phyloP scores from a whole-genome alignment of 2,329 filamentous ascomycete genomes.

The Corinectria fuckeliana region DNA sequence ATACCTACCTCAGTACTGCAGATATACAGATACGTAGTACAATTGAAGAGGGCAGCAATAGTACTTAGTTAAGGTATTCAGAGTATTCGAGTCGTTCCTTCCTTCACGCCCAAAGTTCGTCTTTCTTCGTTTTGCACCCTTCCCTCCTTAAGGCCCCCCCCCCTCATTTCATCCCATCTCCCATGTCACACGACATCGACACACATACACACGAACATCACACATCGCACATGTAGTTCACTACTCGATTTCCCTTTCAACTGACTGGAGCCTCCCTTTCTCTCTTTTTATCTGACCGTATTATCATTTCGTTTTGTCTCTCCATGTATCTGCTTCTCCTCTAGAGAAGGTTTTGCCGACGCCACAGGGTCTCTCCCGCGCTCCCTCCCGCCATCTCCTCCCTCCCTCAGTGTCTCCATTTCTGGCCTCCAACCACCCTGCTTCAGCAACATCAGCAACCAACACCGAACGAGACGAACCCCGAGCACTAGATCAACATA shows the following conservation, averaged over 20 bases:
- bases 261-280: not conserved
- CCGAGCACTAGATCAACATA: slow-evolving; percentile 3
- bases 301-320: not conserved
- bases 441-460: slow-evolving; percentile 3
- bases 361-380: not conserved
- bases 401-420: slow-evolving; percentile 13
- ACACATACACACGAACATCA: not conserved
- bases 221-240: not conserved
- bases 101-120: not conserved
- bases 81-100: too few relatives aligned
- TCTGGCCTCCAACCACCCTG: slow-evolving; percentile 8
- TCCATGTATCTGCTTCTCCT: not conserved
- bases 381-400: slow-evolving; percentile 11
- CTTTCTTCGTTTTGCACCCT: not conserved
- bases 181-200: not conserved
- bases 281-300: not conserved
- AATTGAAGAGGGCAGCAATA: too few relatives aligned
- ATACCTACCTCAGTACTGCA: too few relatives aligned
- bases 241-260: not conserved
- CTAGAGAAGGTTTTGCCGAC: not conserved
- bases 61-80: too few relatives aligned
- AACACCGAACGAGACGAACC: slow-evolving; percentile 10
- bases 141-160: not conserved
- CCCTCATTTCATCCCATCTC: not conserved
- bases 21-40: too few relatives aligned